phyloP scores from a whole-genome alignment of 306 rosid species.

The Cucumis melo region DNA sequence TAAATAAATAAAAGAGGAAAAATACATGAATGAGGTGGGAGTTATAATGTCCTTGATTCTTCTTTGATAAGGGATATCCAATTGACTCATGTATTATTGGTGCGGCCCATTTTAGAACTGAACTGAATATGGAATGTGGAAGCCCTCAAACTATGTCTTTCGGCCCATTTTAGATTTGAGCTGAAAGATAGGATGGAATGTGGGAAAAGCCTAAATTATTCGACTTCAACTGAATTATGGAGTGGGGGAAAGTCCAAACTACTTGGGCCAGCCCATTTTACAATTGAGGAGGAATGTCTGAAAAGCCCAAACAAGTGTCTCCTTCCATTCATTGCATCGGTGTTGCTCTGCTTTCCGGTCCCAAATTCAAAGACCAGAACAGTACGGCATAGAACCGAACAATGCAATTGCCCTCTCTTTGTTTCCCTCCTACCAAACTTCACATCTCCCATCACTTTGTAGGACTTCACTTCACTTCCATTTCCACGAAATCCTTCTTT shows the following conservation, averaged over 20 bases:
- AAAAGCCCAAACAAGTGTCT: neutral
- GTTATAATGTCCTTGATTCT: neutral
- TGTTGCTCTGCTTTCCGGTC: neutral
- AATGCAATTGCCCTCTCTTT: neutral
- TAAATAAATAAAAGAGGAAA: too few species aligned
- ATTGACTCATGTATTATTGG: too few species aligned
- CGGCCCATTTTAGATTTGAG: neutral
- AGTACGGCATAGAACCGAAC: neutral
- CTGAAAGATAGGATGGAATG: too few species aligned
- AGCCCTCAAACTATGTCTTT: too few species aligned
- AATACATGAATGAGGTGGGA: neutral
- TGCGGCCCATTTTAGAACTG: too few species aligned
- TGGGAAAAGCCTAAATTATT: too few species aligned
- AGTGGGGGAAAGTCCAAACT: too few species aligned
- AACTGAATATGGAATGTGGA: too few species aligned
- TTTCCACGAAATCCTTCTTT: slow-evolving; percentile 22
- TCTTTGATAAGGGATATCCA: neutral
- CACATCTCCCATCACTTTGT: neutral
- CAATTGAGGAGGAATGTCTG: neutral
- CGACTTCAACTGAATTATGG: too few species aligned
- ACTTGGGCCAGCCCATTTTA: neutral
- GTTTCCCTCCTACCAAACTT: neutral
- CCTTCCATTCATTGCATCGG: neutral
- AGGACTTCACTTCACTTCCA: slow-evolving; percentile 15
- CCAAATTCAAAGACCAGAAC: neutral